Percentiles rank a stretch among this genome's conserved stretches.
phyloP scores from a whole-genome alignment of 345 rosid genomes.

The Tarenaya hassleriana region DNA sequence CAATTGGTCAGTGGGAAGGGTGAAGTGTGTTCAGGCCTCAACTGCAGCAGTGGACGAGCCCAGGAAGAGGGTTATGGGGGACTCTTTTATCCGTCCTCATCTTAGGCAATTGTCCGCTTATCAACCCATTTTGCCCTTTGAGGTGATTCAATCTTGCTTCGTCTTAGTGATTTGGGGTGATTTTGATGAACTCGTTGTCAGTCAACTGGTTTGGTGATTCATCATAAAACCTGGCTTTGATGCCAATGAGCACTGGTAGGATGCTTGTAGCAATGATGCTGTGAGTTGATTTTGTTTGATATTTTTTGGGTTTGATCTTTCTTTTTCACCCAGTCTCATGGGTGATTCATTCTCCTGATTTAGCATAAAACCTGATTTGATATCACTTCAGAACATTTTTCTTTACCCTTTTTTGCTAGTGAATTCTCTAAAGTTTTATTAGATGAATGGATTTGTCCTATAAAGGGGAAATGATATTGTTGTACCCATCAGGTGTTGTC shows the following conservation, averaged over 20 bases:
- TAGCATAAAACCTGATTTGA: too few relatives aligned
- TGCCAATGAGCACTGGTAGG: too few relatives aligned
- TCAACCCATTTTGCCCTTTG: slow-evolving; percentile 89
- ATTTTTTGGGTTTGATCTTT: too few relatives aligned
- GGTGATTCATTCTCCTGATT: too few relatives aligned
- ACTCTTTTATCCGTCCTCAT: slow-evolving; percentile 76
- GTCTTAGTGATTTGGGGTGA: neutral
- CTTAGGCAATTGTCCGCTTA: slow-evolving; percentile 72
- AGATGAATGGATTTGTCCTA: neutral
- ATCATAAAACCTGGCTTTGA: too few relatives aligned
- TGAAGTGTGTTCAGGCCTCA: slow-evolving; percentile 37
- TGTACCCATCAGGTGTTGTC: slow-evolving; percentile 55
- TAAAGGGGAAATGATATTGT: neutral
- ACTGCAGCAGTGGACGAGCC: slow-evolving; percentile 36
- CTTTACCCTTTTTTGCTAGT: too few relatives aligned
- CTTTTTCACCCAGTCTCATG: too few relatives aligned
- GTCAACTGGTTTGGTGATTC: too few relatives aligned
- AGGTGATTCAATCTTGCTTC: slow-evolving; percentile 36
- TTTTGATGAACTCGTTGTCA: too few relatives aligned
- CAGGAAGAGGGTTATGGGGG: slow-evolving; percentile 46
- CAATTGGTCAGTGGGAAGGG: slow-evolving; percentile 28
- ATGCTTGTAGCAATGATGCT: too few relatives aligned
- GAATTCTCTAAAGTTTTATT: neutral
- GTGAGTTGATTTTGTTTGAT: too few relatives aligned
- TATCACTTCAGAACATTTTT: too few relatives aligned